Percentiles rank a stretch among this genome's conserved stretches.
Conservation (phyloP, 495 filamentous ascomycete genomes). For the Aspergillus carlsbadensis region DNA sequence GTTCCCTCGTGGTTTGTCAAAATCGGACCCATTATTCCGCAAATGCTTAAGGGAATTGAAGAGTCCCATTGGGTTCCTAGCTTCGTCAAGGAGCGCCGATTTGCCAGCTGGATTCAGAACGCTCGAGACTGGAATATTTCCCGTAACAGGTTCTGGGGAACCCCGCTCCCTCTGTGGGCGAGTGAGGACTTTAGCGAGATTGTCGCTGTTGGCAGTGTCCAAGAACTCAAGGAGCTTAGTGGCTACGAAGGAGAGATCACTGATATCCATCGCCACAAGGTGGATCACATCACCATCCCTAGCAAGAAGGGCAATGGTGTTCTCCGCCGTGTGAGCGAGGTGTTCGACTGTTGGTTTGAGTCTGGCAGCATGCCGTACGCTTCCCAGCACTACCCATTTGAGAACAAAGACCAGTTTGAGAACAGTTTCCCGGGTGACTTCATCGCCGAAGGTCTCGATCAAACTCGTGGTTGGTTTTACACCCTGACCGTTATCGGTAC, state of each 20-base stretch:
- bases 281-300: constrained; percentile 95
- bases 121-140: constrained; percentile 98
- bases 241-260: constrained; percentile 80
- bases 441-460: constrained; percentile 93
- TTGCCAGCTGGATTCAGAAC: constrained; percentile 82
- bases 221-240: constrained; percentile 82
- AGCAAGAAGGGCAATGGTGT: constrained; percentile 85
- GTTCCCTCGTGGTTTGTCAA: constrained; percentile 97
- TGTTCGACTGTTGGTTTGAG: constrained; percentile 98
- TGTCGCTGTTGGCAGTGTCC: constrained; percentile 82
- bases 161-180: constrained; percentile 89
- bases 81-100: constrained; percentile 89
- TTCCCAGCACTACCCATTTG: constrained; percentile 90
- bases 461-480: constrained; percentile 98
- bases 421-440: constrained; percentile 90
- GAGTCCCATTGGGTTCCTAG: constrained; percentile 91
- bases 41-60: constrained; percentile 88
- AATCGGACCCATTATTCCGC: constrained; percentile 77
- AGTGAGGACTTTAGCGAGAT: constrained; percentile 84
- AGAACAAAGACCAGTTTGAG: constrained; percentile 82
- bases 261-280: constrained; percentile 94
- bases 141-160: constrained; percentile 96
- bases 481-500: constrained; percentile 87
- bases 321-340: constrained; percentile 79
- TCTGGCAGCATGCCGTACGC: constrained; percentile 97